Conservation (phyloP, 345 rosid genomes). For the Gossypium mustelinum region DNA sequence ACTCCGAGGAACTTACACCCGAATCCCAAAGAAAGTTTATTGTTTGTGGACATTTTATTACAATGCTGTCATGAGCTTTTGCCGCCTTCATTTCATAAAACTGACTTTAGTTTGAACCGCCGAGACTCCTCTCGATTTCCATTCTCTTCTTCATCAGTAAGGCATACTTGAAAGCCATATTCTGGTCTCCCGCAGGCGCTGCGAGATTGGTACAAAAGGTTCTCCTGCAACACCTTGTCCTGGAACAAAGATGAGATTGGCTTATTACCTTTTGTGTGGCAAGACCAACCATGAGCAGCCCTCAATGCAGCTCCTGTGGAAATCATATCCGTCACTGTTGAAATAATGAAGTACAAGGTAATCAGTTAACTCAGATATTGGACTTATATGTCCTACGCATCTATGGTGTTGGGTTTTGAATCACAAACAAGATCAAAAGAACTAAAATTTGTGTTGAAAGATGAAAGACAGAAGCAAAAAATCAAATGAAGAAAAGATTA, state of each 20-base stretch:
- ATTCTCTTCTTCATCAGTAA: constrained; percentile 63
- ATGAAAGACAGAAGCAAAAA: too few relatives aligned
- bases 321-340: constrained; percentile 72
- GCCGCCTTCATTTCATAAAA: too few relatives aligned
- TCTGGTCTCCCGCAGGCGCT: constrained; percentile 42
- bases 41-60: too few relatives aligned
- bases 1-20: too few relatives aligned
- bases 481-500: too few relatives aligned
- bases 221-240: constrained; percentile 25
- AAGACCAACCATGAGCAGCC: constrained; percentile 83
- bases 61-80: too few relatives aligned
- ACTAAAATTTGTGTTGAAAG: too few relatives aligned
- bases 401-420: neutral
- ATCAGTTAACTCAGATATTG: neutral
- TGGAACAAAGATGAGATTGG: constrained; percentile 56
- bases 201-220: constrained; percentile 23
- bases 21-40: too few relatives aligned
- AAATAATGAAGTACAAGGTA: neutral
- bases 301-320: constrained; percentile 84
- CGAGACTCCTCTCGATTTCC: constrained; percentile 66
- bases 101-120: too few relatives aligned
- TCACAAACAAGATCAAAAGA: too few relatives aligned
- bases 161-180: constrained; percentile 45
- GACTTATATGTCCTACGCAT: neutral
- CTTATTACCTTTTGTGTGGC: constrained; percentile 56